Evolutionary conservation across 2,329 filamentous ascomycete species (phyloP).

Genomic region (Aspergillus quadrilineatus): DNA sequence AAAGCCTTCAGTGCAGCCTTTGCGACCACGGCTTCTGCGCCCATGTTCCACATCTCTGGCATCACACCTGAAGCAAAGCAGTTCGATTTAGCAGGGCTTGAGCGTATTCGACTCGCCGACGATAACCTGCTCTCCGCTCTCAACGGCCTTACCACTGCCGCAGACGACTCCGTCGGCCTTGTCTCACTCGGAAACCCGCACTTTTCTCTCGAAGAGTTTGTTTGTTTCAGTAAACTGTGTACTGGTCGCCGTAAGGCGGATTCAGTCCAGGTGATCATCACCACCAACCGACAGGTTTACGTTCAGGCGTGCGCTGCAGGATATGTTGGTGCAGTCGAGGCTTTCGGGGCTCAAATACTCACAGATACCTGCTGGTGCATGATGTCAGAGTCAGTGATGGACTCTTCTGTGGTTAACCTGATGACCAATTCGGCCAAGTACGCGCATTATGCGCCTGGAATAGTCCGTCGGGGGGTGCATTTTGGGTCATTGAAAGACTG

Average conservation of each 20-base stretch:
- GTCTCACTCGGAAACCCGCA: conserved; percentile 50
- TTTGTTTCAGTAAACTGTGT: conserved; percentile 32
- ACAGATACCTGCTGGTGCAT: conserved; percentile 53
- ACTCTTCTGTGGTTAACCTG: conserved; percentile 27
- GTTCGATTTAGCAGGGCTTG: neutral
- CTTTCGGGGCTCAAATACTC: conserved; percentile 42
- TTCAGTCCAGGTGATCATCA: conserved; percentile 19
- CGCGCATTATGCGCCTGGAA: conserved; percentile 42
- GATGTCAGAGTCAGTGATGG: conserved; percentile 44
- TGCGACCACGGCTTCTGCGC: conserved; percentile 42
- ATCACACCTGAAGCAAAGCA: conserved; percentile 41
- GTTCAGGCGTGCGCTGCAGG: conserved; percentile 28
- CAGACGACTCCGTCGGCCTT: conserved; percentile 31
- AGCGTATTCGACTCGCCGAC: neutral
- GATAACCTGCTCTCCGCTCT: conserved; percentile 5
- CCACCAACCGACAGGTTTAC: conserved; percentile 22
- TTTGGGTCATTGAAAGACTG: conserved; percentile 29
- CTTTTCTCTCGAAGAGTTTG: conserved; percentile 43
- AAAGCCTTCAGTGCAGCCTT: conserved; percentile 50
- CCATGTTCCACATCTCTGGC: conserved; percentile 48
- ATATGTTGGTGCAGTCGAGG: conserved; percentile 29
- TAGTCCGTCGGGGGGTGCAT: conserved; percentile 24
- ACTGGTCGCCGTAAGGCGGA: conserved; percentile 24
- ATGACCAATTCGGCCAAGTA: conserved; percentile 52
- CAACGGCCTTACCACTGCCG: conserved; percentile 22